These are phyloP conservation scores for Salix brachista DNA, from an alignment of 345 rosid genomes.

Conservation along the genomic window DNA sequence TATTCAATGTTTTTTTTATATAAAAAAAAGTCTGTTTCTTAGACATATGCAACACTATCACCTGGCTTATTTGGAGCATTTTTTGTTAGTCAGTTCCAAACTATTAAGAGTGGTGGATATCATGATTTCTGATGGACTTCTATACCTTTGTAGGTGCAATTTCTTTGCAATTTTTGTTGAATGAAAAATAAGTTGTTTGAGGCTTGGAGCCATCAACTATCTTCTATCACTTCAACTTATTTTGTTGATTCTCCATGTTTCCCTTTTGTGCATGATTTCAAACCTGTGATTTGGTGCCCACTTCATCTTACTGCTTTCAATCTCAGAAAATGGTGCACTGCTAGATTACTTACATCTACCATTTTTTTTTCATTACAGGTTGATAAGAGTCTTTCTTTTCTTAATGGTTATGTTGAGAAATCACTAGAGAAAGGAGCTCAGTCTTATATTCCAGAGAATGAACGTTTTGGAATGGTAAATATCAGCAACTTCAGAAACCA, in stretches of 20 bases:
- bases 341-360: not conserved
- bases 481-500: conserved; percentile 51
- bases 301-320: not conserved
- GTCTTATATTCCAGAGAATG: conserved; percentile 76
- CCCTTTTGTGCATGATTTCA: not conserved
- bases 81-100: too few species aligned
- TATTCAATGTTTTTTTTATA: not conserved
- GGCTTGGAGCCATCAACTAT: not conserved
- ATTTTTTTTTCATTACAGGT: conserved; percentile 44
- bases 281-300: not conserved
- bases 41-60: not conserved
- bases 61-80: not conserved
- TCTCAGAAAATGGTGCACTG: not conserved
- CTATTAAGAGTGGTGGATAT: too few species aligned
- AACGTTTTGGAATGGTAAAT: conserved; percentile 52
- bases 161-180: not conserved
- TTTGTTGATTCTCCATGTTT: not conserved
- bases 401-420: conserved; percentile 60
- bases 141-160: not conserved
- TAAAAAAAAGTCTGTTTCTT: not conserved
- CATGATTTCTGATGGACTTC: not conserved
- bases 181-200: not conserved
- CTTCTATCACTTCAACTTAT: not conserved
- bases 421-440: conserved; percentile 75
- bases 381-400: conserved; percentile 76